Evolutionary conservation across 371 early-diverging fungal genomes (phyloP), one percentile per base, ranked within the genome.

Genomic region (Phascolomyces articulosus): DNA sequence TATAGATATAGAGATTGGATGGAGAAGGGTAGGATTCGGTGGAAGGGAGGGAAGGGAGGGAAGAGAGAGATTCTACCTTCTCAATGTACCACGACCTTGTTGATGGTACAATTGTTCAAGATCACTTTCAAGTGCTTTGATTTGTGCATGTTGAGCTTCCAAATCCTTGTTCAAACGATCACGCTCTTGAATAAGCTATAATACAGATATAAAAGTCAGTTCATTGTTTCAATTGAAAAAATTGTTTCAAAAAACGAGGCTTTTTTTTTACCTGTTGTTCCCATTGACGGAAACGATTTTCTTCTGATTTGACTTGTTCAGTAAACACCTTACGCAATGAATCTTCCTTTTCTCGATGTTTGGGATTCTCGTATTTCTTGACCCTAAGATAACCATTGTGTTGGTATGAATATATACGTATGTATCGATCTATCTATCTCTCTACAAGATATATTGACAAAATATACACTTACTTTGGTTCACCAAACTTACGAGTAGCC

Each of bases 81-180:
- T 67, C 41, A 73, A 66, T 23, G 75, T 74, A 40, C 73, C 70
- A 62, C 82, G 78, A 23, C 77, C 67, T 23, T 82, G 79, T 9
- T 71, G 65, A 65, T 81, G 81, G 55, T 80, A 78, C 47, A 80
- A 60, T 16, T 72, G 67, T 24, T 95, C 95, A 51, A 93, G 71
- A 71, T 96, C 97, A 68, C 83, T 86, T 78, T 96, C 96, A 66
- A 96, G 85, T 67, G 87, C 85, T 84, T 96, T 96, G 71, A 98
- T 94, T 31, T 88, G 88, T 70, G 88, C 88, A 78, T 98, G 99
- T 74, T 96, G 95, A 60, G 89, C 84, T 80, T 98, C 99, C 65
- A 98, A 85, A 68, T 98, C 98, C 77, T 96, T 93, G 83, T 97
- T 98, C 61, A 98, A 85, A 65, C 97, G 92, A 79, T 97, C 98